Evolutionary conservation across 768 basidiomycete species (phyloP).

Genomic region (Mycena olivaceomarginata): DNA sequence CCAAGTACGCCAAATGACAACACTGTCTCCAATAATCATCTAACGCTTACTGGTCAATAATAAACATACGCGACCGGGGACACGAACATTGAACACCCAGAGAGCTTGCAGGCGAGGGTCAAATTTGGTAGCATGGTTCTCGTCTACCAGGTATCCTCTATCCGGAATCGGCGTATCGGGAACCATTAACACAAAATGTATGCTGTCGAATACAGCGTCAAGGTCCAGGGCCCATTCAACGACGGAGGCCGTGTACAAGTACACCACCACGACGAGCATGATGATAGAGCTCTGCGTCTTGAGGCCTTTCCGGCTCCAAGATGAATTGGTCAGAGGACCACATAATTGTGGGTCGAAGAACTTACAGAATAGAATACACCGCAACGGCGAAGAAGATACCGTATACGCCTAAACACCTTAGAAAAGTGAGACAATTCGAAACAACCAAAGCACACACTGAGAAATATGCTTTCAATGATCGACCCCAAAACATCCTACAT

Average conservation of each 20-base stretch:
- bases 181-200: background rate
- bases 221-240: background rate
- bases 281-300: background rate
- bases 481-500: background rate
- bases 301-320: background rate
- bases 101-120: background rate
- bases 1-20: conserved; percentile 1
- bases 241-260: background rate
- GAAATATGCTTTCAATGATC: background rate
- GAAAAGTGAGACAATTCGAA: no score
- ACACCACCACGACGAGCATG: background rate
- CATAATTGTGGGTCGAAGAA: background rate
- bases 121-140: background rate
- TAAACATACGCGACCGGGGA: background rate
- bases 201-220: background rate
- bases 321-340: background rate
- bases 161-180: background rate
- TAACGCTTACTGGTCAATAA: background rate
- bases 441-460: background rate
- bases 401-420: background rate
- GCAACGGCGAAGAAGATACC: background rate
- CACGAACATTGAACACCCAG: background rate
- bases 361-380: background rate
- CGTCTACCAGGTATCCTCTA: background rate
- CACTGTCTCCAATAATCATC: background rate